A percentile compares a stretch with the other conserved stretches of the same genome.
Conservation (phyloP, 805 yeast genomes). For the Teunomyces lycoperdinae region DNA sequence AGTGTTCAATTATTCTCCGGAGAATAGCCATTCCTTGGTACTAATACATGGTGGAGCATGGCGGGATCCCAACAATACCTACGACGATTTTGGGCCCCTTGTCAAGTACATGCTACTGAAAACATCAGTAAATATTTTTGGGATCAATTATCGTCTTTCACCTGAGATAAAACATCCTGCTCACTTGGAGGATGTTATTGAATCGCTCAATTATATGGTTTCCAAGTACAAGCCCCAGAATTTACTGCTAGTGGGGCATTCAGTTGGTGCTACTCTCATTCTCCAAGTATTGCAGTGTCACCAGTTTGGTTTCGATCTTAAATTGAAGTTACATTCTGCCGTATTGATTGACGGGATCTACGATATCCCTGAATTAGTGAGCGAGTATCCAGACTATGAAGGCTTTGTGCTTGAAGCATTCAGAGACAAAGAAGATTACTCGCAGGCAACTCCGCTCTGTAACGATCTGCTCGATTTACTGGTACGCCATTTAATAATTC, state of each 20-base stretch:
- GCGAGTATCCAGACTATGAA: conserved; percentile 60
- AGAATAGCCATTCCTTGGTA: conserved; percentile 34
- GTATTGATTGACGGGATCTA: conserved; percentile 70
- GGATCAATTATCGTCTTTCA: conserved; percentile 61
- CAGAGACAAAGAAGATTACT: conserved; percentile 14
- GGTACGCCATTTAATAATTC: conserved; percentile 28
- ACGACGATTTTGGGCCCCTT: conserved; percentile 48
- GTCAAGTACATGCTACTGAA: conserved; percentile 6
- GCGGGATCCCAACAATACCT: conserved; percentile 68
- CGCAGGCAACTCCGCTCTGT: conserved; percentile 26
- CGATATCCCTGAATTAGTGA: conserved; percentile 46
- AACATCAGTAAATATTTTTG: conserved; percentile 20
- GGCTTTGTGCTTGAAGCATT: conserved; percentile 63
- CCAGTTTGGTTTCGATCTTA: conserved; percentile 9
- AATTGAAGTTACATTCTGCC: background rate
- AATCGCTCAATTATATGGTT: conserved; percentile 37
- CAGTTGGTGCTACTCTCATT: conserved; percentile 73
- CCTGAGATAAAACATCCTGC: conserved; percentile 61
- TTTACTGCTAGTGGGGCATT: conserved; percentile 60
- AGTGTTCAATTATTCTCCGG: conserved; percentile 18
- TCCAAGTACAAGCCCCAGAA: conserved; percentile 15
- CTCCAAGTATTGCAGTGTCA: conserved; percentile 46
- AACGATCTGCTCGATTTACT: conserved; percentile 1
- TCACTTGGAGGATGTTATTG: conserved; percentile 55
- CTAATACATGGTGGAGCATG: conserved; percentile 90